These are phyloP conservation scores for Tubosaeta sp. DNA, from an alignment of 768 basidiomycete species.

Conservation along the genomic window DNA sequence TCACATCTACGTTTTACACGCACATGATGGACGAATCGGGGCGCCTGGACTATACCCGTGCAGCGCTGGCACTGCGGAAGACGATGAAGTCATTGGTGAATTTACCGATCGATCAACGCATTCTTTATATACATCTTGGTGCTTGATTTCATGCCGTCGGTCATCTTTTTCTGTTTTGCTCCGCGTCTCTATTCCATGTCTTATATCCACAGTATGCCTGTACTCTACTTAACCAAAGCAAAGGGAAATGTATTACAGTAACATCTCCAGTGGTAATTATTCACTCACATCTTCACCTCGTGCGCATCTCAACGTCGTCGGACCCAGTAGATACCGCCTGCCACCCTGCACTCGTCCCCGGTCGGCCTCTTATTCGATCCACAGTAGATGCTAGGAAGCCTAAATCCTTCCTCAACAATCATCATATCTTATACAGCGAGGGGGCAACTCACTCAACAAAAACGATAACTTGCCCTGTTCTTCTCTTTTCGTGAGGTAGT, in stretches of 20 bases:
- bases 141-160: neutral
- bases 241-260: neutral
- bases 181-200: no score
- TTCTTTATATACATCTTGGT: neutral
- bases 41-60: neutral
- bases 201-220: no score
- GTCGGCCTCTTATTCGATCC: conserved; percentile 48
- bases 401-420: conserved; percentile 15
- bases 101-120: neutral
- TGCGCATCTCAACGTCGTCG: conserved; percentile 59
- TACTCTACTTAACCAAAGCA: neutral
- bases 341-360: conserved; percentile 62
- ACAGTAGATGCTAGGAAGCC: conserved; percentile 41
- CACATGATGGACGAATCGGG: neutral
- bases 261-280: neutral
- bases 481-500: conserved; percentile 66
- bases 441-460: conserved; percentile 33
- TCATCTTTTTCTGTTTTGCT: no score
- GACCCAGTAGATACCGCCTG: conserved; percentile 68
- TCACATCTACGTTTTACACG: neutral
- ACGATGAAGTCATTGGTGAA: neutral
- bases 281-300: conserved; percentile 8
- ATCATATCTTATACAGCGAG: neutral
- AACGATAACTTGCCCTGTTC: conserved; percentile 35
- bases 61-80: neutral